Percentiles rank a stretch among this genome's conserved stretches.
Evolutionary conservation across 495 filamentous ascomycete genomes (phyloP).

Genomic region (Aspergillus funiculosus): DNA sequence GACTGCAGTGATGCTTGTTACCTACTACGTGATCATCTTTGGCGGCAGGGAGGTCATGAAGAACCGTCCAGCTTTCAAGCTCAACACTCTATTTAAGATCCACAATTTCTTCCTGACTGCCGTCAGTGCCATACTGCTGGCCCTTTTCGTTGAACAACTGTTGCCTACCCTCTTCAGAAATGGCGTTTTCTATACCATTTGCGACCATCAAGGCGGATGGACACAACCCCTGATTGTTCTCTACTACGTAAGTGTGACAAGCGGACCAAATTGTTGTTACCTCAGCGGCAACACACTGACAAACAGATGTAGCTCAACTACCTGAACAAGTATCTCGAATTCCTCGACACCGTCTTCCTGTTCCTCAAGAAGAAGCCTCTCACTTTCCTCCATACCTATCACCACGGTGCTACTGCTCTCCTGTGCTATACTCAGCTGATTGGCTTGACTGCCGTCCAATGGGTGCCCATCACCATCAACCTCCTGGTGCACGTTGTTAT

Average conservation of each 20-base stretch:
- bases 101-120: conserved; percentile 62
- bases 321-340: conserved; percentile 65
- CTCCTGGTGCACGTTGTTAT: conserved; percentile 65
- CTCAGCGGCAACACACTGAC: conserved; percentile 1
- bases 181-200: conserved; percentile 61
- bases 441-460: conserved; percentile 61
- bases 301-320: conserved; percentile 54
- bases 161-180: conserved; percentile 53
- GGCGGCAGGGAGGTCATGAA: conserved; percentile 64
- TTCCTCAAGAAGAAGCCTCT: conserved; percentile 73
- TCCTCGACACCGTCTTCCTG: conserved; percentile 65
- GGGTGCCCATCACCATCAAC: conserved; percentile 64
- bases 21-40: conserved; percentile 63
- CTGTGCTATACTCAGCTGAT: conserved; percentile 69
- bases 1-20: conserved; percentile 49
- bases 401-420: conserved; percentile 66
- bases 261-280: neutral
- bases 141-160: conserved; percentile 61
- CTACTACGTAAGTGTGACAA: conserved; percentile 54
- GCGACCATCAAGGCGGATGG: conserved; percentile 60
- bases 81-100: conserved; percentile 63
- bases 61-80: conserved; percentile 50
- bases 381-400: conserved; percentile 72
- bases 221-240: conserved; percentile 58
- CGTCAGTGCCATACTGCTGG: conserved; percentile 55